Percentiles rank a stretch among this genome's conserved stretches.
Conservation (phyloP, 2,329 filamentous ascomycete genomes). For the Sporothrix mexicana region DNA sequence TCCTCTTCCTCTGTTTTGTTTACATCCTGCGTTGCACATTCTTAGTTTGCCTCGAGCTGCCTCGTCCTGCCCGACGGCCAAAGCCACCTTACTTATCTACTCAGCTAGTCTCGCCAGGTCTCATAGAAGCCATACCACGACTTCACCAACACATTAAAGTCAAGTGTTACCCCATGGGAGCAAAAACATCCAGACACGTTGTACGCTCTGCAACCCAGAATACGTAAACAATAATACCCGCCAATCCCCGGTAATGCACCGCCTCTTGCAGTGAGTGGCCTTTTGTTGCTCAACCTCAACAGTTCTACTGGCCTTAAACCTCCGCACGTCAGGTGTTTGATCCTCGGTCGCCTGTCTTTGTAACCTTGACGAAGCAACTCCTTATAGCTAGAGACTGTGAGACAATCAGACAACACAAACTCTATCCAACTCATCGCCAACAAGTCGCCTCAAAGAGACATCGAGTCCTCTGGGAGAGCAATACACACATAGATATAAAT, state of each 20-base stretch:
- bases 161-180: neutral
- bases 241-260: neutral
- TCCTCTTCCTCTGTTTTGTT: neutral
- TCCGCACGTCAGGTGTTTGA: neutral
- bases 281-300: neutral
- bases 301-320: neutral
- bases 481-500: neutral
- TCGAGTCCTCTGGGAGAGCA: too few species aligned
- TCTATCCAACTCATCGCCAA: neutral
- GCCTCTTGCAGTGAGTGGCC: neutral
- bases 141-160: neutral
- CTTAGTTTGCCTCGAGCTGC: neutral
- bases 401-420: neutral
- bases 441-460: too few species aligned
- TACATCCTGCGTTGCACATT: neutral
- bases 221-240: too few species aligned
- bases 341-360: neutral
- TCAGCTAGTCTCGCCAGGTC: too few species aligned
- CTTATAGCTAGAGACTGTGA: neutral
- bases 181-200: neutral
- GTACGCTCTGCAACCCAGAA: neutral
- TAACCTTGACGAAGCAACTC: conserved; percentile 9
- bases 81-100: neutral
- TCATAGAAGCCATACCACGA: neutral
- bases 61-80: neutral